Evolutionary conservation across 768 basidiomycete genomes (phyloP).

Genomic region (Termitomyces sp.): DNA sequence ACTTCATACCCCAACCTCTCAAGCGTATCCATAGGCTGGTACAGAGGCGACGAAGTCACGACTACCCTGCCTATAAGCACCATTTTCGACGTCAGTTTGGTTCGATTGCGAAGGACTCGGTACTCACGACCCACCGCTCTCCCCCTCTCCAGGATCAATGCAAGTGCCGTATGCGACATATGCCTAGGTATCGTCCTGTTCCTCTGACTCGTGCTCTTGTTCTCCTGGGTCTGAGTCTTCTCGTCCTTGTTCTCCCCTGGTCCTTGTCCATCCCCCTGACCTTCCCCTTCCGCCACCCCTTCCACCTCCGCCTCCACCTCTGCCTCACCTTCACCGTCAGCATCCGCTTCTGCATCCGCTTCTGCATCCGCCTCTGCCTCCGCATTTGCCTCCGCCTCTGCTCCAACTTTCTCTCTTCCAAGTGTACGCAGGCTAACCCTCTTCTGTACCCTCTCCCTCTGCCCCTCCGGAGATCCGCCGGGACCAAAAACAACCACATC

Average conservation of each 20-base stretch:
- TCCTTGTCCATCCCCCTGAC: neutral
- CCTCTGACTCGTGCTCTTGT: neutral
- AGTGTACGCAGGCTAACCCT: too few species aligned
- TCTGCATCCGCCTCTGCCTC: neutral
- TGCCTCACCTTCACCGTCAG: neutral
- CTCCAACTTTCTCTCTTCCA: neutral
- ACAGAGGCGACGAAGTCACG: constrained; percentile 79
- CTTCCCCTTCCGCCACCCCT: neutral
- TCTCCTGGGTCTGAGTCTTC: neutral
- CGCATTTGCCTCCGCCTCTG: neutral
- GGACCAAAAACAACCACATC: neutral
- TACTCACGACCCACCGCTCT: constrained; percentile 61
- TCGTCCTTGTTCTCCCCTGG: neutral
- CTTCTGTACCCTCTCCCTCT: too few species aligned
- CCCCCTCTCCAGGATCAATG: constrained; percentile 79
- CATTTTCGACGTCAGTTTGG: neutral
- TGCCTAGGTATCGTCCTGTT: constrained; percentile 27
- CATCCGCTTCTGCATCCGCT: neutral
- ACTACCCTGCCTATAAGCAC: constrained; percentile 51
- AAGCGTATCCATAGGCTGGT: constrained; percentile 76
- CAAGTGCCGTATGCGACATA: constrained; percentile 75
- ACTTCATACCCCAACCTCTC: constrained; percentile 74
- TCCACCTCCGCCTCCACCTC: neutral
- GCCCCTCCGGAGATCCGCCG: neutral
- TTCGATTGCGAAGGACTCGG: too few species aligned